Conservation (phyloP, 2,329 filamentous ascomycete genomes). For the Trichocomaceae sp. region DNA sequence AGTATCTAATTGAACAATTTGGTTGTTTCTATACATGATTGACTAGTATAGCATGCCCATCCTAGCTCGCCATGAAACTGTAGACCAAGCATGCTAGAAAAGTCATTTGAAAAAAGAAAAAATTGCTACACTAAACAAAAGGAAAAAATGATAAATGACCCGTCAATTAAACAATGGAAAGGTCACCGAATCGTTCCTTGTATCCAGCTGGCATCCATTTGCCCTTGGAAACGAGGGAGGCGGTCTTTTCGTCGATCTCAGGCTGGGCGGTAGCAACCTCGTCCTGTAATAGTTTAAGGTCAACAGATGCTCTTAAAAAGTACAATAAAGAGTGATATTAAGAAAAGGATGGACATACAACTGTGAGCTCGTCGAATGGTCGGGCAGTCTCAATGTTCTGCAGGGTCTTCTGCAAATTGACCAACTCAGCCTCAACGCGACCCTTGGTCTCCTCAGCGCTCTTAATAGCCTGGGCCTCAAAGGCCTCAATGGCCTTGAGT, state of each 20-base stretch:
- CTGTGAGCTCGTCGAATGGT: constrained; percentile 94
- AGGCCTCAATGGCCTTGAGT: constrained; percentile 96
- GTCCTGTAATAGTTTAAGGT: constrained; percentile 53
- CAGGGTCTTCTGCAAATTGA: constrained; percentile 87
- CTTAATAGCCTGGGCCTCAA: constrained; percentile 94
- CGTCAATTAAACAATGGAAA: constrained; percentile 70
- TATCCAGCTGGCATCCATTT: constrained; percentile 98
- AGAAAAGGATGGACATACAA: constrained; percentile 59
- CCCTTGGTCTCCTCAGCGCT: constrained; percentile 95
- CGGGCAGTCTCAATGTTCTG: constrained; percentile 95
- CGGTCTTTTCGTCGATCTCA: constrained; percentile 95
- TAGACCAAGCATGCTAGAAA: constrained; percentile 14
- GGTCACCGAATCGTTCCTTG: constrained; percentile 99
- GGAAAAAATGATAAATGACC: neutral
- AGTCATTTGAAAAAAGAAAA: constrained; percentile 15
- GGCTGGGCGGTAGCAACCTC: constrained; percentile 90
- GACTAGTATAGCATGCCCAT: constrained; percentile 18
- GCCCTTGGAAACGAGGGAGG: constrained; percentile 91
- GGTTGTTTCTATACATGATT: constrained; percentile 33
- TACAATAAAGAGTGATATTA: neutral
- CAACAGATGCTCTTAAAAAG: neutral
- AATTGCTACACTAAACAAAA: constrained; percentile 6
- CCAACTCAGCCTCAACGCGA: constrained; percentile 89
- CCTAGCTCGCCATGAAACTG: constrained; percentile 15
- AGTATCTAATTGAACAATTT: constrained; percentile 29